A percentile compares a stretch with the other conserved stretches of the same genome.
Conservation (phyloP, 2,329 filamentous ascomycete species). For the Leptographium galeiforme region DNA sequence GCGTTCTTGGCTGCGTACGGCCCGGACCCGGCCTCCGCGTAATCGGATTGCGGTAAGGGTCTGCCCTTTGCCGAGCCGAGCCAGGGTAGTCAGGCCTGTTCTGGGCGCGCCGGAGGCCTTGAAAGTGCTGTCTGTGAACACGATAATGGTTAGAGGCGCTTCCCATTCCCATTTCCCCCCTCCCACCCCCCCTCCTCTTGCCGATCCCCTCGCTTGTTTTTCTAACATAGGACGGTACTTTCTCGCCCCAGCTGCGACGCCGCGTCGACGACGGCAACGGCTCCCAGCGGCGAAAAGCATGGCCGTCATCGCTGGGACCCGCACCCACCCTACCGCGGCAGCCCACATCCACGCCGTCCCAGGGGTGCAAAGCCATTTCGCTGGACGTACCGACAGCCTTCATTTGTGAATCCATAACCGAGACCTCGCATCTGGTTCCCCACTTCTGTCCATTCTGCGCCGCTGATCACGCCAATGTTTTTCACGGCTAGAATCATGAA, state of each 20-base stretch:
- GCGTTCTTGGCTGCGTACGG: conserved; percentile 38
- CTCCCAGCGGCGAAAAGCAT: background rate
- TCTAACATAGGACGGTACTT: conserved; percentile 7
- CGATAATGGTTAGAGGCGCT: background rate
- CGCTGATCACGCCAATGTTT: conserved; percentile 50
- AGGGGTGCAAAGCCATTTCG: conserved; percentile 1
- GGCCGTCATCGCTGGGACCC: background rate
- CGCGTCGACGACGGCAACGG: background rate
- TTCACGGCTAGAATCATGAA: conserved; percentile 50
- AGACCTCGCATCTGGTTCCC: conserved; percentile 45
- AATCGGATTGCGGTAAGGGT: conserved; percentile 44
- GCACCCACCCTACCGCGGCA: background rate
- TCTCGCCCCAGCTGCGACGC: background rate
- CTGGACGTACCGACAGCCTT: conserved; percentile 43
- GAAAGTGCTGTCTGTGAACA: conserved; percentile 42
- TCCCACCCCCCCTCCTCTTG: background rate
- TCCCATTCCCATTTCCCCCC: background rate
- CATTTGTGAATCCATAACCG: conserved; percentile 51
- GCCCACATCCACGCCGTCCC: background rate
- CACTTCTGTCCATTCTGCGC: conserved; percentile 47
- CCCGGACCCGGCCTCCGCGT: conserved; percentile 47
- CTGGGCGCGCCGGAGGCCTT: conserved; percentile 41
- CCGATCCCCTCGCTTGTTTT: background rate
- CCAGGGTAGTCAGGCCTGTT: conserved; percentile 33
- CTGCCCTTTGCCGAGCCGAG: conserved; percentile 20